Evolutionary conservation across 2,329 filamentous ascomycete species (phyloP), one percentile per base, ranked within the genome.

Genomic region (Monosporascus ibericus): DNA sequence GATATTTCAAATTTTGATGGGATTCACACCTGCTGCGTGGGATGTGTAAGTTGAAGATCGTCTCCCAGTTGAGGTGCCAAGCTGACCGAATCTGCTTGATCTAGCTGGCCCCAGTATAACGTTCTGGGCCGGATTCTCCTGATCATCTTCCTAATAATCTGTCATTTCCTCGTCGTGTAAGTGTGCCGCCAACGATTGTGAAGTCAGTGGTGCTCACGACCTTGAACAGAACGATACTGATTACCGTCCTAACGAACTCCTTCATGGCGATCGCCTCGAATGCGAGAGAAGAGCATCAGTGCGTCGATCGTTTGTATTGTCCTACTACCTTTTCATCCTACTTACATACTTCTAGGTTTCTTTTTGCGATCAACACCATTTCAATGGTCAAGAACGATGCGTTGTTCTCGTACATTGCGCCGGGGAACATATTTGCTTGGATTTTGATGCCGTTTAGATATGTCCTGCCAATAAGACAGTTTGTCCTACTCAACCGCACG

Each of bases 331-430:
- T 15, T 44, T 36, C 6, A 6, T 30, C 34, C 30, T 34, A 7
- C 38, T 61, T 55, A 62, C 58, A 47, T 8, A 11, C 1, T 20
- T 5, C 6, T 47, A 81, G 78, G 54, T 96, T 96, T 66, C 72
- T 96, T 2, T 96, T 97, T 65, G 92, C 92, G 0, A 91, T 97
- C 68, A 97, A 96, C 66, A 95, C 92, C 5, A 95, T 96, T 48
- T 95, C 90, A 5, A 95, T 96, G 89, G 92, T 96, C 59, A 97
- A 96, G 70, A 96, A 94, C n/a, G 92, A 97, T 67, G 88, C 91
- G 0, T 75, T 96, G 0, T 97, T 97, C 74, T 95, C 90, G 3
- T 96, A 96, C 66, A 82, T 96, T 55, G 88, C 92, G 1, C 92
- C 92, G 0, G 87, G 88, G 15, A 97, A 97, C 65, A 87, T 96